Conservation (phyloP, 2,329 filamentous ascomycete genomes). For the Emergomyces pasteurianus region DNA sequence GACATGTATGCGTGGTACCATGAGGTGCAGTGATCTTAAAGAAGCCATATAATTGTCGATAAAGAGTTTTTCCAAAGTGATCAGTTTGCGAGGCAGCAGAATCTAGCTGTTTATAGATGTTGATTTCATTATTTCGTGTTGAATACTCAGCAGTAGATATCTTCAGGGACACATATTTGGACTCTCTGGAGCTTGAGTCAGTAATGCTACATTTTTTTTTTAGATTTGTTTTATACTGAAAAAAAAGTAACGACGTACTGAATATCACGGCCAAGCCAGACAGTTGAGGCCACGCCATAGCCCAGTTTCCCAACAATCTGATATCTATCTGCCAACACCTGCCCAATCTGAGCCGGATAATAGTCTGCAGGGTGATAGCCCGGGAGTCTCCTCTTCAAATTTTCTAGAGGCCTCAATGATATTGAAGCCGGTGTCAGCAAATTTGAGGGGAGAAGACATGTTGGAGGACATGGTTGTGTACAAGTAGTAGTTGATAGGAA, state of each 20-base stretch:
- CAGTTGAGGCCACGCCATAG: constrained; percentile 15
- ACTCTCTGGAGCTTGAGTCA: neutral
- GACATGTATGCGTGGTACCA: constrained; percentile 5
- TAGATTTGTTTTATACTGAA: neutral
- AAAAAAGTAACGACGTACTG: constrained; percentile 3
- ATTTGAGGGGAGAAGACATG: neutral
- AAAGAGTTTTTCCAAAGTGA: constrained; percentile 12
- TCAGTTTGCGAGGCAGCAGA: constrained; percentile 2
- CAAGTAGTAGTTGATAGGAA: neutral
- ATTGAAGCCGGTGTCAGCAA: constrained; percentile 4
- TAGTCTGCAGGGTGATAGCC: constrained; percentile 7
- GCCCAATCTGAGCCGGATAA: constrained; percentile 8
- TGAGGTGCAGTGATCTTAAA: constrained; percentile 16
- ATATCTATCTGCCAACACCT: constrained; percentile 10
- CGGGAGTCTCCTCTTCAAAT: constrained; percentile 11
- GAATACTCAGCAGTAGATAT: constrained; percentile 3
- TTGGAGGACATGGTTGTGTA: neutral
- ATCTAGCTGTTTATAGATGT: constrained; percentile 13
- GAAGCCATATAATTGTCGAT: constrained; percentile 16
- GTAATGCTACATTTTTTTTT: neutral
- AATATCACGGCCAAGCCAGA: constrained; percentile 15
- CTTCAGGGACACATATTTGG: neutral
- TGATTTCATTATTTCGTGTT: constrained; percentile 8
- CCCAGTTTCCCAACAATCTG: constrained; percentile 15
- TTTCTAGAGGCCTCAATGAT: constrained; percentile 1